Conservation (phyloP, 352 stramenopile species). For the Pythium diclinum region DNA sequence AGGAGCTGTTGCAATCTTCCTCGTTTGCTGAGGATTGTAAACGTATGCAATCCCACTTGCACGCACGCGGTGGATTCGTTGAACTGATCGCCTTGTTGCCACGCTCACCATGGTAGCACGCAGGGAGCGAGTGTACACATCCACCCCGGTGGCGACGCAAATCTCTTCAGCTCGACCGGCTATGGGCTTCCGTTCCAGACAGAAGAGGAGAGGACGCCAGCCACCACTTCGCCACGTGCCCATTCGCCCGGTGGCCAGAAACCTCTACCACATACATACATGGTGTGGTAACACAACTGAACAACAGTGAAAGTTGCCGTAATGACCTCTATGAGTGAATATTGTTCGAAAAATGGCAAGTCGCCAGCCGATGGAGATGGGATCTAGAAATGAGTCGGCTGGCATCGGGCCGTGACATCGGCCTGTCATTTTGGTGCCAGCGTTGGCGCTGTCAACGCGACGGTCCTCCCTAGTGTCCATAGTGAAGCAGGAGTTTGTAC, state of each 20-base stretch:
- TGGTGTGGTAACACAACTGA: not conserved
- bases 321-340: not conserved
- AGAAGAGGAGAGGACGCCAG: not conserved
- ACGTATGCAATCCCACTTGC: not conserved
- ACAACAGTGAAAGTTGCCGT: not conserved
- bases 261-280: not conserved
- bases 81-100: not conserved
- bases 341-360: constrained; percentile 2
- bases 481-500: not conserved
- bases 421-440: not conserved
- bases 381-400: not conserved
- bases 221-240: not conserved
- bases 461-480: not conserved
- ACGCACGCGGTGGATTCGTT: not conserved
- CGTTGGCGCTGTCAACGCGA: not conserved
- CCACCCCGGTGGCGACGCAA: not conserved
- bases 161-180: not conserved
- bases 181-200: not conserved
- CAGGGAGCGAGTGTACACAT: not conserved
- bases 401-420: not conserved
- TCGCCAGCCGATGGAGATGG: not conserved
- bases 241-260: not conserved
- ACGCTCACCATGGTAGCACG: not conserved
- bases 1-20: not conserved
- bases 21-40: not conserved